Percentiles rank a stretch among this genome's conserved stretches.
These are phyloP conservation scores for Phellopilus nigrolimitatus DNA, from an alignment of 1,284 basidiomycete species.

Conservation along the genomic window DNA sequence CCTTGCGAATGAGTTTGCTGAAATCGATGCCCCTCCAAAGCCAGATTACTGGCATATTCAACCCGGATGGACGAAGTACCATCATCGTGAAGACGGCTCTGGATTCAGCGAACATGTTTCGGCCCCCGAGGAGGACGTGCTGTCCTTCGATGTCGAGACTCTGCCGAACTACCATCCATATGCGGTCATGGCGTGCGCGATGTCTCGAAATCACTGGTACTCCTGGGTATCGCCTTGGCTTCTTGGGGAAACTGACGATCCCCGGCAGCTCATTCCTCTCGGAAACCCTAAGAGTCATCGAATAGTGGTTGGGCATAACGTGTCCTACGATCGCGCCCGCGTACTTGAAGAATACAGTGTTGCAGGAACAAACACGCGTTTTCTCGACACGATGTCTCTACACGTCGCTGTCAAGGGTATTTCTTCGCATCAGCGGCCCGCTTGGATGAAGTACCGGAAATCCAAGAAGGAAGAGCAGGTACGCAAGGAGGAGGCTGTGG, in stretches of 20 bases:
- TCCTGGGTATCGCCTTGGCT: slow-evolving; percentile 96
- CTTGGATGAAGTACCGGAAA: slow-evolving; percentile 85
- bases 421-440: slow-evolving; percentile 90
- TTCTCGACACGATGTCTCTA: slow-evolving; percentile 92
- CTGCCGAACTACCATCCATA: slow-evolving; percentile 80
- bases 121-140: slow-evolving; percentile 64
- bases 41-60: slow-evolving; percentile 72
- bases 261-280: slow-evolving; percentile 75
- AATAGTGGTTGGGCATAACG: slow-evolving; percentile 90
- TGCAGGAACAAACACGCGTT: slow-evolving; percentile 68
- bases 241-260: slow-evolving; percentile 58
- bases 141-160: slow-evolving; percentile 94
- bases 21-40: slow-evolving; percentile 52
- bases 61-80: slow-evolving; percentile 91
- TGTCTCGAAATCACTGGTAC: slow-evolving; percentile 85
- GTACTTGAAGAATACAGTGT: slow-evolving; percentile 84
- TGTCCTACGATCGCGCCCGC: slow-evolving; percentile 89
- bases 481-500: slow-evolving; percentile 54
- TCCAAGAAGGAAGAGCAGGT: slow-evolving; percentile 47
- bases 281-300: slow-evolving; percentile 50
- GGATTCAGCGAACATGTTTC: slow-evolving; percentile 61
- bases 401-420: slow-evolving; percentile 95
- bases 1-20: slow-evolving; percentile 65
- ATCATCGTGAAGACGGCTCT: slow-evolving; percentile 58
- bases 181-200: slow-evolving; percentile 89